Conservation (phyloP, 768 basidiomycete species). For the Favolaschia claudopus region DNA sequence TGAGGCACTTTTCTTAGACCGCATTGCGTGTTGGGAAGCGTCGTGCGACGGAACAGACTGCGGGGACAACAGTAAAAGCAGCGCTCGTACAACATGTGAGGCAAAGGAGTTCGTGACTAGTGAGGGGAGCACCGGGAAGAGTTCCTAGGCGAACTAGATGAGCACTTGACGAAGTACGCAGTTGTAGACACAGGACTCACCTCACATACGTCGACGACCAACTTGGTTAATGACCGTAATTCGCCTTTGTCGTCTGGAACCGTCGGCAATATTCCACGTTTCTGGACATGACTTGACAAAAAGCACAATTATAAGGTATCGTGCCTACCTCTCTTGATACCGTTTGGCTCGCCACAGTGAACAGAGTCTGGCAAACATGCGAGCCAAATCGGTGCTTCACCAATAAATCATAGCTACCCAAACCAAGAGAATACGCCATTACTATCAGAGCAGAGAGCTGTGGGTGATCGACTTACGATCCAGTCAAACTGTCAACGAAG, state of each 20-base stretch:
- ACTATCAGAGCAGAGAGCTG: not conserved
- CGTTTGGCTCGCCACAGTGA: conserved; percentile 70
- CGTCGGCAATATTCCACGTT: conserved; percentile 59
- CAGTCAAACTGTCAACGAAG: conserved; percentile 84
- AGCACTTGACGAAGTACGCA: not conserved
- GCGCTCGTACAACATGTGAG: conserved; percentile 86
- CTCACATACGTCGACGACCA: conserved; percentile 70
- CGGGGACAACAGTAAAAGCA: conserved; percentile 82
- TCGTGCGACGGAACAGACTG: conserved; percentile 50
- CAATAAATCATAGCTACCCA: conserved; percentile 66
- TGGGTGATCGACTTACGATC: conserved; percentile 71
- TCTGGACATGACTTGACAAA: conserved; percentile 41
- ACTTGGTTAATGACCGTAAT: conserved; percentile 67
- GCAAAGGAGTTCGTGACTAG: conserved; percentile 88
- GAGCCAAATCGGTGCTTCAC: conserved; percentile 89
- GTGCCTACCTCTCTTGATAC: conserved; percentile 70
- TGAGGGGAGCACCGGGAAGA: conserved; percentile 65
- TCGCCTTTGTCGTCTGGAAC: conserved; percentile 66
- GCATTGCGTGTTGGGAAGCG: conserved; percentile 50
- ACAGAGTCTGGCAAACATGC: conserved; percentile 92
- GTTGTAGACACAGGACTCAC: conserved; percentile 47
- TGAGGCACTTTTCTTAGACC: conserved; percentile 86
- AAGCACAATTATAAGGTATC: not conserved
- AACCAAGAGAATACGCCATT: not conserved
- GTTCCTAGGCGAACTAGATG: conserved; percentile 57